phyloP scores from a whole-genome alignment of 768 basidiomycete genomes.

The Dictyophora rubrovolvata region DNA sequence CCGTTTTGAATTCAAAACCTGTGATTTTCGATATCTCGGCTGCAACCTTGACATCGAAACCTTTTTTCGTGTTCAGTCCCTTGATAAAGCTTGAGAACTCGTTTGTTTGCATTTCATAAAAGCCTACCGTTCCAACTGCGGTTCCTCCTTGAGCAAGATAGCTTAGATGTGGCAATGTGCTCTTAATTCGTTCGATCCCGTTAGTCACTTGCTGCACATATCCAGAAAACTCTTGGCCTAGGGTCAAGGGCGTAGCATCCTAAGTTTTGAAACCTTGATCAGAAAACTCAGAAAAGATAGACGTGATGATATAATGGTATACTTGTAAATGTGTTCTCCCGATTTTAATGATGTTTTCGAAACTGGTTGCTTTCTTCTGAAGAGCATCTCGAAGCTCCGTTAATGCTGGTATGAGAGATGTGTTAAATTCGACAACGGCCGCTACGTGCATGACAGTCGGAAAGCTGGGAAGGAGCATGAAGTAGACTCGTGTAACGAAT shows the following conservation, averaged over 20 bases:
- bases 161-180: slow-evolving; percentile 74
- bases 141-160: slow-evolving; percentile 95
- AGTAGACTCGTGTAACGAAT: neutral
- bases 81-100: slow-evolving; percentile 22
- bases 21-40: slow-evolving; percentile 85
- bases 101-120: neutral
- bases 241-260: slow-evolving; percentile 95
- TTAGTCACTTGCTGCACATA: slow-evolving; percentile 93
- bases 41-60: slow-evolving; percentile 93
- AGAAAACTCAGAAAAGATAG: neutral
- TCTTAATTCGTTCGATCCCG: slow-evolving; percentile 77
- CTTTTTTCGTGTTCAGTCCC: slow-evolving; percentile 95
- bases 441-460: slow-evolving; percentile 99
- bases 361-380: slow-evolving; percentile 69
- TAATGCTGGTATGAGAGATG: slow-evolving; percentile 76
- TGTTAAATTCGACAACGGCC: slow-evolving; percentile 79
- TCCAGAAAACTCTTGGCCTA: slow-evolving; percentile 98
- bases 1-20: slow-evolving; percentile 86
- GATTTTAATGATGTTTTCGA: slow-evolving; percentile 94
- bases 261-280: slow-evolving; percentile 22
- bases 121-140: slow-evolving; percentile 88
- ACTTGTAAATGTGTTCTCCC: slow-evolving; percentile 94
- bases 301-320: neutral
- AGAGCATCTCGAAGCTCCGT: slow-evolving; percentile 76
- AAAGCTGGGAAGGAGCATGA: slow-evolving; percentile 46